A percentile compares a stretch with the other conserved stretches of the same genome.
These are phyloP conservation scores for Conidiobolus incongruus DNA, from an alignment of 371 early-diverging fungal species.

Conservation along the genomic window DNA sequence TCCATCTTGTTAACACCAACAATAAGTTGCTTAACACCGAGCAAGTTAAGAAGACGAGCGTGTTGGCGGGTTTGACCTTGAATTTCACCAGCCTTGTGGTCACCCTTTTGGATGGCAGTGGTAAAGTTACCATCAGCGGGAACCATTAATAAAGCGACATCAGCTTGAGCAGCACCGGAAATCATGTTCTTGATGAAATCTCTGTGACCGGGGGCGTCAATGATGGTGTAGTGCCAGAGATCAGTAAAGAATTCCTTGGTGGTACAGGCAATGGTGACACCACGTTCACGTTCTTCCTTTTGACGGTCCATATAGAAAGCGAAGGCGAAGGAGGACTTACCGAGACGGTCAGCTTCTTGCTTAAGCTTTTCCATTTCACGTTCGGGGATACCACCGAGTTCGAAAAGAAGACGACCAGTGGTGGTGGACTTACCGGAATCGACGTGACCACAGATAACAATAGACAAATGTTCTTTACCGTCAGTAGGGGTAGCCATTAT, in stretches of 20 bases:
- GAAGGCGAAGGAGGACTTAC: slow-evolving; percentile 97
- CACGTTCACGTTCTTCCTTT: slow-evolving; percentile 96
- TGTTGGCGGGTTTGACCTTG: slow-evolving; percentile 2
- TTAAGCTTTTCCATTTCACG: slow-evolving; percentile 99
- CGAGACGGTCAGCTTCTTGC: slow-evolving; percentile 95
- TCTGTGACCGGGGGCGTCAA: slow-evolving; percentile 98
- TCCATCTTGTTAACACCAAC: slow-evolving; percentile 4
- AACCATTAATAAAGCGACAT: slow-evolving; percentile 93
- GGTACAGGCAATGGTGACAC: slow-evolving; percentile 94
- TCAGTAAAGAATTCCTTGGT: slow-evolving; percentile 72
- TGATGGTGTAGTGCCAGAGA: slow-evolving; percentile 50
- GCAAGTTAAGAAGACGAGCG: slow-evolving; percentile 1
- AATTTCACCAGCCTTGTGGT: slow-evolving; percentile 4
- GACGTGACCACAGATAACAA: slow-evolving; percentile 99
- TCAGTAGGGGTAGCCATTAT: too few relatives aligned
- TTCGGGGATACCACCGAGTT: slow-evolving; percentile 97
- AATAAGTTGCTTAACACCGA: slow-evolving; percentile 3
- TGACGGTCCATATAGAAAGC: slow-evolving; percentile 94
- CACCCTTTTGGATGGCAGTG: slow-evolving; percentile 4
- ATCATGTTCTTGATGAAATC: slow-evolving; percentile 99
- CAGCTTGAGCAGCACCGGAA: slow-evolving; percentile 84
- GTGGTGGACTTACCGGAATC: slow-evolving; percentile 94
- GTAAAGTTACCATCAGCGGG: slow-evolving; percentile 31
- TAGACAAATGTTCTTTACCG: slow-evolving; percentile 3
- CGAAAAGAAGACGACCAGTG: slow-evolving; percentile 97